Evolutionary conservation across 2,329 filamentous ascomycete species (phyloP), one percentile per base, ranked within the genome.

Genomic region (Cladosporium halotolerans): DNA sequence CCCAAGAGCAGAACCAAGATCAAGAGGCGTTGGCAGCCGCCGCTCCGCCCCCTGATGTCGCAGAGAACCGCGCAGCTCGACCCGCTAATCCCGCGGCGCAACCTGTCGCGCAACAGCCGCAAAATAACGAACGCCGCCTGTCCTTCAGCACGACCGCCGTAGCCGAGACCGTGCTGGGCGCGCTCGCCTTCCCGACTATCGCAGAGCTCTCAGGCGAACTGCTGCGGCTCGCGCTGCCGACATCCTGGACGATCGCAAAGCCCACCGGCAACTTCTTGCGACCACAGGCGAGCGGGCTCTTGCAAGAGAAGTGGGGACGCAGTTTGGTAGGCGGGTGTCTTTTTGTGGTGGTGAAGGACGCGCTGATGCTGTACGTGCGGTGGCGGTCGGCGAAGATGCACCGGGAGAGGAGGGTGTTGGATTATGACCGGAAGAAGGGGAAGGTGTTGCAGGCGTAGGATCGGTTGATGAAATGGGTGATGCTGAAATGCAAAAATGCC

Each of bases 281-380:
- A 7, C 23, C 23, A 28, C 23, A 28, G 39, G 33, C 48, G 10
- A 16, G 48, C 23, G 56, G 61, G 9, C 75, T 97, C 23, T 69
- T 99, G 32, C 88, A 93, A 65, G 82, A 87, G 61, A 83, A 85
- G 55, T 97, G 93, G 89, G 93, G 90, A 1, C 79, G 93, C 53
- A 96, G 88, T 63, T 76, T 99, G 2, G 79, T 93, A 1, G 93
- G 93, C 1, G 93, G 93, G 0, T 93, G 89, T 66, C 72, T 95
- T 16, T 96, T 92, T 63, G 84, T 97, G 13, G 84, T 96, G 9
- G 70, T 96, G 49, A 93, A 92, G 68, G 83, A 85, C 67, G 79
- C 79, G 6, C 62, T 85, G 33, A 71, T 82, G 61, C 69, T 85
- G 2, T 85, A 85, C 62, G 82, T 76, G 31, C 51, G 73, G 46